Percentiles rank a stretch among this genome's conserved stretches.
Evolutionary conservation across 1,284 basidiomycete genomes (phyloP).

Genomic region (Cutaneotrichosporon mucoides): DNA sequence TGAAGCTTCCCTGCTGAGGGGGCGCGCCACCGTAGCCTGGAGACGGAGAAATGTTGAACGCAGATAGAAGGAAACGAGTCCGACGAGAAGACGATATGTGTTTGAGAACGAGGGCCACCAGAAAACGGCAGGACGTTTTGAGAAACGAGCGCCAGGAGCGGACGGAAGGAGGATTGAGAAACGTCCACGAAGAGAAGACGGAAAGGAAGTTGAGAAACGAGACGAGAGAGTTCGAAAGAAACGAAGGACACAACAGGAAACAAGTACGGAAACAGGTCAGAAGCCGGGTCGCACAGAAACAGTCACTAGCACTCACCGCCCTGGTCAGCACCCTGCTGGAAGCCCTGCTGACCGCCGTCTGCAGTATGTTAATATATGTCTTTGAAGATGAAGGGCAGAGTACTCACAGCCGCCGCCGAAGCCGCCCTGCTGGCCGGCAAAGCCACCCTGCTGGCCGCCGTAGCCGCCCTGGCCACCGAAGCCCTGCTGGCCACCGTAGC

Average conservation of each 20-base stretch:
- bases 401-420: slow-evolving; percentile 46
- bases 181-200: background rate
- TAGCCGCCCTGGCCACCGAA: slow-evolving; percentile 30
- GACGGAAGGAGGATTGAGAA: background rate
- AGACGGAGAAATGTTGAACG: background rate
- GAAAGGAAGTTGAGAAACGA: slow-evolving; percentile 2
- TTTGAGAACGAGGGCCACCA: too few relatives aligned
- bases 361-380: background rate
- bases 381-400: slow-evolving; percentile 21
- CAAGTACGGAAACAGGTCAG: background rate
- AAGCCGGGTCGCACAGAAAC: slow-evolving; percentile 2
- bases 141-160: background rate
- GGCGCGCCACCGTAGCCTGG: slow-evolving; percentile 17
- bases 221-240: background rate
- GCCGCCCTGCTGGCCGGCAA: slow-evolving; percentile 28
- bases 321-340: slow-evolving; percentile 39
- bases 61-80: background rate
- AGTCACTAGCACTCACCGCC: slow-evolving; percentile 19
- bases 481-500: slow-evolving; percentile 29
- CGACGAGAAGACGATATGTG: too few relatives aligned
- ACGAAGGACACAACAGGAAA: slow-evolving; percentile 3
- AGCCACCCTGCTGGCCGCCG: slow-evolving; percentile 42
- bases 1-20: slow-evolving; percentile 17
- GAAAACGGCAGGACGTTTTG: too few relatives aligned
- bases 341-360: slow-evolving; percentile 36